Evolutionary conservation across 345 rosid genomes (phyloP).

Genomic region (Eucalyptus viminalis): DNA sequence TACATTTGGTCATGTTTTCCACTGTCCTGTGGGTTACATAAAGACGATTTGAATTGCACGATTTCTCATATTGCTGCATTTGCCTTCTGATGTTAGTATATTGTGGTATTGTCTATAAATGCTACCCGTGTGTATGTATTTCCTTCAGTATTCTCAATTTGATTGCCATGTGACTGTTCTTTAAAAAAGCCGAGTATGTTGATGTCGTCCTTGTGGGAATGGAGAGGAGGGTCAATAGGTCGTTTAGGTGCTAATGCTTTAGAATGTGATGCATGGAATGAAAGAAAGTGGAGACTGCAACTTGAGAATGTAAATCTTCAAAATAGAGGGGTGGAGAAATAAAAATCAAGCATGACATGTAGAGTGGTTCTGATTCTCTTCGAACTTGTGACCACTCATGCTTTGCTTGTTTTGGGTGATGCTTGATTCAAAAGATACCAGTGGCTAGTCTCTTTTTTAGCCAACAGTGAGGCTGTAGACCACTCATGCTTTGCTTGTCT

Average conservation of each 20-base stretch:
- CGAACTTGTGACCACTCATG: neutral
- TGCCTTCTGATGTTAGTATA: neutral
- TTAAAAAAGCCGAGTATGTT: neutral
- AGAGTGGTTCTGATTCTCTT: neutral
- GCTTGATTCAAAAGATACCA: neutral
- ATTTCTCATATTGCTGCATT: neutral
- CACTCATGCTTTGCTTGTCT: neutral
- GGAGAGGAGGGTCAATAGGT: neutral
- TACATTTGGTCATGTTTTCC: neutral
- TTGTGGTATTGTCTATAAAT: neutral
- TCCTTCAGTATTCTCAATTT: neutral
- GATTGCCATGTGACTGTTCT: neutral
- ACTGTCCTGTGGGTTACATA: neutral
- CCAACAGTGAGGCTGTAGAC: neutral
- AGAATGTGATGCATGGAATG: neutral
- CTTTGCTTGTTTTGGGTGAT: neutral
- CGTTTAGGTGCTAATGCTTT: neutral
- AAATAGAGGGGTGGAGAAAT: neutral
- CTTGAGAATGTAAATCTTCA: neutral
- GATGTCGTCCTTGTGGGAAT: neutral
- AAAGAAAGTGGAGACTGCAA: neutral
- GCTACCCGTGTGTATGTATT: neutral
- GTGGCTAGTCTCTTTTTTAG: neutral
- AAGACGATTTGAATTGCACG: neutral
- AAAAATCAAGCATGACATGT: neutral